Evolutionary conservation across 2,329 filamentous ascomycete species (phyloP).

Genomic region (Pseudophaeomoniella oleicola): DNA sequence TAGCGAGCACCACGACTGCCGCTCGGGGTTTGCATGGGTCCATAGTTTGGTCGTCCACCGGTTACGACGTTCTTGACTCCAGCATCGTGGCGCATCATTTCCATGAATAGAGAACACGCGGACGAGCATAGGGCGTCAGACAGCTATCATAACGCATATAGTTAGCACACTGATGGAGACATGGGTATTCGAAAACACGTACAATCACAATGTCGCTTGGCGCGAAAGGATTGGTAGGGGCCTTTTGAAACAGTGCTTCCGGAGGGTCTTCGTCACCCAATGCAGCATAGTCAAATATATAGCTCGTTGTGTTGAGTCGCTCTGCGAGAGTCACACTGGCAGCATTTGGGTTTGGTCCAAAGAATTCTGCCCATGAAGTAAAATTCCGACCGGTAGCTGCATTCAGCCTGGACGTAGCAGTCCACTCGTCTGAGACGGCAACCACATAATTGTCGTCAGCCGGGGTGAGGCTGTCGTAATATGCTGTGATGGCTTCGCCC

Average conservation of each 20-base stretch:
- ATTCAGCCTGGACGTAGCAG: constrained; percentile 12
- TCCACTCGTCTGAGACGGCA: constrained; percentile 10
- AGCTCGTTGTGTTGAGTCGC: constrained; percentile 5
- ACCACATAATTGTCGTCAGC: constrained; percentile 1
- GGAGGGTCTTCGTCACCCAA: constrained; percentile 4
- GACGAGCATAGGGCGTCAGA: constrained; percentile 14
- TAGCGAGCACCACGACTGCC: constrained; percentile 33
- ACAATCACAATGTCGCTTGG: constrained; percentile 11
- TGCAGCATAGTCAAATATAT: constrained; percentile 8
- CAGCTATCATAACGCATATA: constrained; percentile 4
- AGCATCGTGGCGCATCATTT: constrained; percentile 14
- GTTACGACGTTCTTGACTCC: constrained; percentile 14
- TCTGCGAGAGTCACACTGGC: constrained; percentile 7
- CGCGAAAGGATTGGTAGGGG: constrained; percentile 7
- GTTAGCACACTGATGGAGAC: constrained; percentile 1
- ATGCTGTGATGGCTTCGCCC: constrained; percentile 9
- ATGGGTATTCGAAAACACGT: neutral
- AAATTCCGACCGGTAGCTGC: constrained; percentile 13
- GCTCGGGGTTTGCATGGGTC: constrained; percentile 15
- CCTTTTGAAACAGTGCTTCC: constrained; percentile 4
- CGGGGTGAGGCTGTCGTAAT: constrained; percentile 5
- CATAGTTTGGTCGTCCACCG: constrained; percentile 12
- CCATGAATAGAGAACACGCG: constrained; percentile 14
- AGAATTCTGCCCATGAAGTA: constrained; percentile 15
- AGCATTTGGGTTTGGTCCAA: constrained; percentile 10